Evolutionary conservation across 345 rosid species (phyloP).

Genomic region (Leavenworthia alabamica): DNA sequence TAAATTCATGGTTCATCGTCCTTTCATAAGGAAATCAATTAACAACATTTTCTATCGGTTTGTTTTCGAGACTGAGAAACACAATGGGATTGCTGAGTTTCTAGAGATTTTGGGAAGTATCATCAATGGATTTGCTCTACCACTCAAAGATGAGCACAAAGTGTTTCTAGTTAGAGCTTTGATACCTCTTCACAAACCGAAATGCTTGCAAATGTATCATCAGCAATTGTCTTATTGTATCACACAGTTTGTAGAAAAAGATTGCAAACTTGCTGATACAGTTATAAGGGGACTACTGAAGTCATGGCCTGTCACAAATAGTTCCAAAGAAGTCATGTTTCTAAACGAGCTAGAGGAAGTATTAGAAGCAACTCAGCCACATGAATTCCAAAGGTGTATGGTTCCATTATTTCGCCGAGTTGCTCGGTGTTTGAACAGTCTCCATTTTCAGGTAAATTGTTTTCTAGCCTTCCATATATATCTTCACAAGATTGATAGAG

Average conservation of each 20-base stretch:
- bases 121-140: conserved; percentile 88
- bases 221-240: conserved; percentile 83
- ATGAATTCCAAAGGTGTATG: conserved; percentile 82
- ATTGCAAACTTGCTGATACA: conserved; percentile 77
- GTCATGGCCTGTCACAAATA: conserved; percentile 88
- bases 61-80: conserved; percentile 80
- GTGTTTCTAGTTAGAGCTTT: conserved; percentile 64
- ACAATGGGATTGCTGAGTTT: conserved; percentile 84
- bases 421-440: conserved; percentile 65
- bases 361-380: conserved; percentile 70
- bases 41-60: conserved; percentile 68
- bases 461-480: background rate
- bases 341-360: conserved; percentile 83
- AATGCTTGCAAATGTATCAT: conserved; percentile 73
- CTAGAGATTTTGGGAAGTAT: conserved; percentile 88
- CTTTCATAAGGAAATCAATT: conserved; percentile 78
- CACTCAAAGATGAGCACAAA: conserved; percentile 89
- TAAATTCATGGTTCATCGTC: conserved; percentile 90
- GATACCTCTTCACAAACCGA: conserved; percentile 82
- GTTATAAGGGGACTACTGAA: conserved; percentile 68
- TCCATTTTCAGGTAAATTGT: conserved; percentile 75
- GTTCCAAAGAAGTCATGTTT: conserved; percentile 96
- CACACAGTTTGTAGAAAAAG: conserved; percentile 86
- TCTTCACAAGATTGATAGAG: background rate
- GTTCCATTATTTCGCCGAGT: conserved; percentile 73